Percentiles rank a stretch among this genome's conserved stretches.
These are phyloP conservation scores for Pueraria montana DNA, from an alignment of 306 rosid species.

Conservation along the genomic window DNA sequence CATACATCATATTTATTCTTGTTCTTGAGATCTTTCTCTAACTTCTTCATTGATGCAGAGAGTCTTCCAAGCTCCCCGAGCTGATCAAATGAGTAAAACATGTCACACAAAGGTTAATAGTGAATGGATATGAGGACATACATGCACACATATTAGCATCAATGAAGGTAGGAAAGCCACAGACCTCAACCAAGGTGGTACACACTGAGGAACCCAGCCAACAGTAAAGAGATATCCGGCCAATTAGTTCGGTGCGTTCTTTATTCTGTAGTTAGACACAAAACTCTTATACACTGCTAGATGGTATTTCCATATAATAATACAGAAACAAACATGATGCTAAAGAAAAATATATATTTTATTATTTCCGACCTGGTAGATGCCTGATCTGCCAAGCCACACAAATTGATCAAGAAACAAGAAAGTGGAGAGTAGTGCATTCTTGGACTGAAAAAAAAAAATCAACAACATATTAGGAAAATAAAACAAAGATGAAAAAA, in stretches of 20 bases:
- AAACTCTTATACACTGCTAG: slow-evolving; percentile 29
- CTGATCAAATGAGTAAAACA: slow-evolving; percentile 57
- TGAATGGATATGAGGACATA: background rate
- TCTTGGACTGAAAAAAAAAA: slow-evolving; percentile 73
- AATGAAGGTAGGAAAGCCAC: slow-evolving; percentile 47
- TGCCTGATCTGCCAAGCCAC: slow-evolving; percentile 93
- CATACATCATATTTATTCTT: slow-evolving; percentile 77
- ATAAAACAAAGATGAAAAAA: slow-evolving; percentile 10
- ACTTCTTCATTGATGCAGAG: slow-evolving; percentile 82
- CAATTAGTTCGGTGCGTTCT: slow-evolving; percentile 79
- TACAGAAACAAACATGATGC: slow-evolving; percentile 32
- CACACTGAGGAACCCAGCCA: slow-evolving; percentile 93
- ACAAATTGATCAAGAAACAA: slow-evolving; percentile 96
- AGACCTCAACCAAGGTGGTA: slow-evolving; percentile 85
- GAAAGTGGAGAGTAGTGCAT: slow-evolving; percentile 90
- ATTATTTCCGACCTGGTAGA: slow-evolving; percentile 63
- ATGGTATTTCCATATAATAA: background rate
- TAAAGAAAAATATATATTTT: slow-evolving; percentile 6
- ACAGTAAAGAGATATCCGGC: slow-evolving; percentile 90
- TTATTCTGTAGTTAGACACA: slow-evolving; percentile 69
- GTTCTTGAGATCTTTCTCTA: slow-evolving; percentile 82
- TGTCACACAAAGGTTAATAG: slow-evolving; percentile 31
- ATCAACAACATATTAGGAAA: slow-evolving; percentile 39
- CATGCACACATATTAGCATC: background rate
- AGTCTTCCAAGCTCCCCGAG: slow-evolving; percentile 96